Base-by-base conservation (phyloP, 805 yeast species). In the Torulaspora indica region DNA sequence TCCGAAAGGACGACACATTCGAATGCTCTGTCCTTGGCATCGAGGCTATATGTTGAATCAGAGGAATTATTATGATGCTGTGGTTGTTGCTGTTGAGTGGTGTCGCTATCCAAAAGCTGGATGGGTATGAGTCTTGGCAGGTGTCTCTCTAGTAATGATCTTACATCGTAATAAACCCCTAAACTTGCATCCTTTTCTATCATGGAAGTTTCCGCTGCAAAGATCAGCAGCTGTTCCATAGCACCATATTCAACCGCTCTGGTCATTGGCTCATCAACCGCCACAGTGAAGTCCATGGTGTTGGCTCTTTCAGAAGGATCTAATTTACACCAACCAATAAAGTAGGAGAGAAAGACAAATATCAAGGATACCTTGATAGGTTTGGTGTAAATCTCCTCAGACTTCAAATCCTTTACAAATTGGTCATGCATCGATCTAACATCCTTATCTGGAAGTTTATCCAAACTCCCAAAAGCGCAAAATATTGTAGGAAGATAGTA, bases 261-360 rank as follows among this genome's bases (percentile, higher is more conserved):
- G 29, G 76, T 76, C 68, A 83, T 74, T 45, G 86, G 85, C 24
- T 70, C 70, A 48, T 81, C 76, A 22, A 83, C 77, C 34, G 73
- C 75, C 20, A 66, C 66, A 32, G 74, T 74, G 53, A 82, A 82
- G 49, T 81, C 81, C 48, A 71, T 75, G 24, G 69, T 65, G 15
- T 60, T 53, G 0, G 72, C 69, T 47, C 83, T 69, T 5, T 58
- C 40, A 2, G 68, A 57, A 3, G 72, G 68, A 2, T 58, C 49
- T 7, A 63, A 50, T 55, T 82, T 84, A 59, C 88, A 82, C 90
- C 89, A 82, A 6, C 75, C 71, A 41, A 80, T 76, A 54, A 82
- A 80, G 40, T 70, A 70, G 1, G 84, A 73, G 38, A 80, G 67
- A 52, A 82, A 81, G 5, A 76, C 68, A 34, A 75, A 61, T 1